Conservation (phyloP, 2,329 filamentous ascomycete genomes). For the Pestalotiopsis sp. region DNA sequence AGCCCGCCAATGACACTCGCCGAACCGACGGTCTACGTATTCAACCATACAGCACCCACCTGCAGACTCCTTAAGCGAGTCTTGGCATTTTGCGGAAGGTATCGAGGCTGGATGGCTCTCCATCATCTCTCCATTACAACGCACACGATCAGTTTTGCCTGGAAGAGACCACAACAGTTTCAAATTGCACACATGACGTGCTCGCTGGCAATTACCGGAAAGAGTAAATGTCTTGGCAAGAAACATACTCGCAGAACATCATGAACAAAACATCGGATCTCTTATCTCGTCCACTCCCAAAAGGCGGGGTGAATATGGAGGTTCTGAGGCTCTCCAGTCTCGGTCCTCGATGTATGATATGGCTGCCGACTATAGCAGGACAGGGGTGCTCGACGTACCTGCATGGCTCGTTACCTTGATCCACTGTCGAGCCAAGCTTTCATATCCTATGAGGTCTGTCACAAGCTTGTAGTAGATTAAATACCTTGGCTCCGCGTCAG, state of each 20-base stretch:
- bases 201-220: background rate
- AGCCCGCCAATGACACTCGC: background rate
- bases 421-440: background rate
- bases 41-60: background rate
- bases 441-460: background rate
- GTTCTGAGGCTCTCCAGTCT: background rate
- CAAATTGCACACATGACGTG: background rate
- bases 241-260: background rate
- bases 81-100: conserved; percentile 7
- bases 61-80: background rate
- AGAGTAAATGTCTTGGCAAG: background rate
- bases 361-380: background rate
- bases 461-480: conserved; percentile 6
- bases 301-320: background rate
- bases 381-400: background rate
- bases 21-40: background rate
- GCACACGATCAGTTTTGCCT: background rate
- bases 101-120: background rate
- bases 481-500: conserved; percentile 9
- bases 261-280: background rate
- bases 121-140: background rate
- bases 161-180: background rate
- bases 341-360: background rate
- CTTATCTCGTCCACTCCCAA: background rate
- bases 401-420: background rate